phyloP scores from a whole-genome alignment of 1,284 basidiomycete genomes.

The Boletellus deceptivus region DNA sequence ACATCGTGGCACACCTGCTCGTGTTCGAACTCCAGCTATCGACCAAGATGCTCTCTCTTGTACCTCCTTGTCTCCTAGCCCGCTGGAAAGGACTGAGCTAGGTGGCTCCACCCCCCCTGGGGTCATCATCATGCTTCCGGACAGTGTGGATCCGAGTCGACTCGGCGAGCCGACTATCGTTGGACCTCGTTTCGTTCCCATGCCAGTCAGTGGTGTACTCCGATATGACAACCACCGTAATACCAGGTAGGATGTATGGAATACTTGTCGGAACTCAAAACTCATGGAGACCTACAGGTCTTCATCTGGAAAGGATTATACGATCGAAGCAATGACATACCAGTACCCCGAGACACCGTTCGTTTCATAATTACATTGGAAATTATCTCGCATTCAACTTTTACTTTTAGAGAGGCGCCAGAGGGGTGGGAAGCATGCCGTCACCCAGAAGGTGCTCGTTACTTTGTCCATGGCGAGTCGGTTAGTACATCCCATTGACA shows the following conservation, averaged over 20 bases:
- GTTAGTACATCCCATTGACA: slow-evolving; percentile 18
- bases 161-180: slow-evolving; percentile 5
- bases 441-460: slow-evolving; percentile 32
- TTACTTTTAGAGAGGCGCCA: slow-evolving; percentile 13
- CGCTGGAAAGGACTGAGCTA: background rate
- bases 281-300: slow-evolving; percentile 14
- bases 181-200: slow-evolving; percentile 13
- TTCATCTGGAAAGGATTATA: background rate
- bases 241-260: slow-evolving; percentile 12
- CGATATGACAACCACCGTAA: slow-evolving; percentile 16
- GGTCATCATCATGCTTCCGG: slow-evolving; percentile 8
- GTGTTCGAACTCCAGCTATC: slow-evolving; percentile 4
- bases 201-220: slow-evolving; percentile 11
- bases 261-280: background rate
- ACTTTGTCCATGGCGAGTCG: slow-evolving; percentile 26
- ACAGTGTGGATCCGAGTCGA: slow-evolving; percentile 3
- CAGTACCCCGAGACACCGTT: slow-evolving; percentile 20
- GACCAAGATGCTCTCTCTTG: background rate
- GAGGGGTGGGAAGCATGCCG: slow-evolving; percentile 25
- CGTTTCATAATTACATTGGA: slow-evolving; percentile 3
- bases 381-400: background rate
- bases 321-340: slow-evolving; percentile 18
- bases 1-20: slow-evolving; percentile 18
- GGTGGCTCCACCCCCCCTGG: background rate
- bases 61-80: background rate